Evolutionary conservation across 225 moss, liverwort and hornwort genomes (phyloP).

Genomic region (Climacium dendroides): DNA sequence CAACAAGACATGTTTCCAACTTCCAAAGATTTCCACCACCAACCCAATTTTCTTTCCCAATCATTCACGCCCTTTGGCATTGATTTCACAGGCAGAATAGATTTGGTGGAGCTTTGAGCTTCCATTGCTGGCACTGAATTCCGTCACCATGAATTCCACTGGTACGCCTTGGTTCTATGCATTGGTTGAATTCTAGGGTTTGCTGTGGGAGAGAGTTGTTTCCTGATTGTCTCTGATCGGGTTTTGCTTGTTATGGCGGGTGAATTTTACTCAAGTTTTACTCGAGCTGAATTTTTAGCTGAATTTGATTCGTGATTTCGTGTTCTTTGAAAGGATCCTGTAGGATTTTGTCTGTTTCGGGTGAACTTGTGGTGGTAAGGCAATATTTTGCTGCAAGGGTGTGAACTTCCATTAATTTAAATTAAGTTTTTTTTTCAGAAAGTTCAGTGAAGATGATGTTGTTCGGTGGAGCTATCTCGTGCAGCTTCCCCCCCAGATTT

Average conservation of each 20-base stretch:
- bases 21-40: neutral
- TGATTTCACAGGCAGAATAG: neutral
- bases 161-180: neutral
- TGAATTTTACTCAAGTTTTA: neutral
- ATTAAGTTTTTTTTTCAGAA: neutral
- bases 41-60: neutral
- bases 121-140: neutral
- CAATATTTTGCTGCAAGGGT: neutral
- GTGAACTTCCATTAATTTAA: neutral
- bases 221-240: too few species aligned
- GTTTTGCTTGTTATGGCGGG: neutral
- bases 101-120: neutral
- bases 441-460: conserved; percentile 19
- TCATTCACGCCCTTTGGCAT: neutral
- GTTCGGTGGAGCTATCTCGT: conserved; percentile 72
- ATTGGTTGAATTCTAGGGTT: neutral
- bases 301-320: neutral
- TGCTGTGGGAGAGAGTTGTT: neutral
- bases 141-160: neutral
- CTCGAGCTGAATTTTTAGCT: neutral
- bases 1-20: too few species aligned
- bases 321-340: neutral
- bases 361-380: neutral
- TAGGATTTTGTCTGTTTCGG: neutral
- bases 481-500: conserved; percentile 44